These are phyloP conservation scores for Arctium lappa DNA, from an alignment of 129 eudicot genomes.

Conservation along the genomic window DNA sequence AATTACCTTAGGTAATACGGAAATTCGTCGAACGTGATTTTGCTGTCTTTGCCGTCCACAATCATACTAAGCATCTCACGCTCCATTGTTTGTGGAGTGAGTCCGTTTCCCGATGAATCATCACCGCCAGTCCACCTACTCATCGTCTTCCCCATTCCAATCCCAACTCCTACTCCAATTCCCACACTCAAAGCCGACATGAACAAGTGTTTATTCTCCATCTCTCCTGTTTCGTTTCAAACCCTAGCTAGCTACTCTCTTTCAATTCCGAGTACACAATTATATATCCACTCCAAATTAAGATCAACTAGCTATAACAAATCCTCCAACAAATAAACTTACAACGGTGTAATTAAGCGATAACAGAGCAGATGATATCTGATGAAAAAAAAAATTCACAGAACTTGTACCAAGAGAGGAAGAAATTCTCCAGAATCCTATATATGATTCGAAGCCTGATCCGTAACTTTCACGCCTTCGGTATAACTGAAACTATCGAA, in stretches of 20 bases:
- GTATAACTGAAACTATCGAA: background rate
- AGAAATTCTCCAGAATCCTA: background rate
- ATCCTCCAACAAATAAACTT: too few relatives aligned
- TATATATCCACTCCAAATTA: too few relatives aligned
- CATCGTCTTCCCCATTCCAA: slow-evolving; percentile 84
- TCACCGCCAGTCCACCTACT: slow-evolving; percentile 53
- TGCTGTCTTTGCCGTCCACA: slow-evolving; percentile 63
- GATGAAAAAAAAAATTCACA: background rate
- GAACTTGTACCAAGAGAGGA: background rate
- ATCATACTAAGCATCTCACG: slow-evolving; percentile 71
- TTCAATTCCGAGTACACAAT: background rate
- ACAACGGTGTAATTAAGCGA: too few relatives aligned
- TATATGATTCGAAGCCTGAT: background rate
- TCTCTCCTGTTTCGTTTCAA: slow-evolving; percentile 14
- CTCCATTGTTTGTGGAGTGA: slow-evolving; percentile 62
- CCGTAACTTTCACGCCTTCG: background rate
- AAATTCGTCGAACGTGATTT: slow-evolving; percentile 75
- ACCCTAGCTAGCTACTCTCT: background rate
- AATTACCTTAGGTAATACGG: slow-evolving; percentile 80
- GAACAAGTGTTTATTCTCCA: slow-evolving; percentile 71
- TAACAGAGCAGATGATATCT: background rate
- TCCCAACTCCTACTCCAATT: slow-evolving; percentile 86
- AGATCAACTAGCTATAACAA: background rate
- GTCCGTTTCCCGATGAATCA: slow-evolving; percentile 22
- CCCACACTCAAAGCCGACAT: slow-evolving; percentile 94